Percentiles rank a stretch among this genome's conserved stretches.
phyloP scores from a whole-genome alignment of 352 stramenopile genomes.

The Blastocystis sp. region DNA sequence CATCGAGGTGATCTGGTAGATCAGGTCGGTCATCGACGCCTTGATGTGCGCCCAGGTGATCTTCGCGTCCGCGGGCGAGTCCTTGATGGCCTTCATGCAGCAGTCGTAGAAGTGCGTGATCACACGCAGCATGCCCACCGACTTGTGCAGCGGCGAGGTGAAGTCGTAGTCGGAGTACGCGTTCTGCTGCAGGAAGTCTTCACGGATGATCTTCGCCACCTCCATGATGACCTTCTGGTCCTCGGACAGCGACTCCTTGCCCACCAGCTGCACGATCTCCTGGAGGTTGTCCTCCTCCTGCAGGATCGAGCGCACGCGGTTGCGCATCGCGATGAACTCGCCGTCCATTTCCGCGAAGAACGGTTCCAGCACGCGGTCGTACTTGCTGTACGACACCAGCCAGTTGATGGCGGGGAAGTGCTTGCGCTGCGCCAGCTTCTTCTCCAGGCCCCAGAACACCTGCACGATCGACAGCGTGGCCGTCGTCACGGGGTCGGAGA shows the following conservation, averaged over 20 bases:
- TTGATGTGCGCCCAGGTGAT: constrained; percentile 97
- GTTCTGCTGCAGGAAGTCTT: constrained; percentile 99
- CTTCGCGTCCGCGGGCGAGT: constrained; percentile 86
- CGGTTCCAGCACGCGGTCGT: constrained; percentile 98
- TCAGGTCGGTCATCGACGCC: constrained; percentile 85
- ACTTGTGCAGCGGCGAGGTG: constrained; percentile 96
- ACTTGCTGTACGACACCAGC: constrained; percentile 99
- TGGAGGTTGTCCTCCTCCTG: constrained; percentile 79
- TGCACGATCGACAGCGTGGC: constrained; percentile 98
- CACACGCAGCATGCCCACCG: constrained; percentile 82
- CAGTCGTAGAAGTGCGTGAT: constrained; percentile 98
- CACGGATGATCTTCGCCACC: constrained; percentile 96
- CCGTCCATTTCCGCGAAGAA: constrained; percentile 96
- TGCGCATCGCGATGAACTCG: constrained; percentile 92
- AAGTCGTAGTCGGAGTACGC: constrained; percentile 99
- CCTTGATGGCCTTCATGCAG: constrained; percentile 94
- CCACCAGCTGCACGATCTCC: constrained; percentile 99
- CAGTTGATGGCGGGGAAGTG: constrained; percentile 99
- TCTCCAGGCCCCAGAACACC: constrained; percentile 98
- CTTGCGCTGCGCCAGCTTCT: constrained; percentile 99
- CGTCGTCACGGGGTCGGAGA: constrained; percentile 97
- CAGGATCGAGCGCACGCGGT: constrained; percentile 87
- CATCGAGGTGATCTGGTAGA: neutral
- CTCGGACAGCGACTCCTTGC: constrained; percentile 74
- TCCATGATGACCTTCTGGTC: constrained; percentile 99